A percentile compares a stretch with the other conserved stretches of the same genome.
These are phyloP conservation scores for Cryptococcus wingfieldii DNA, from an alignment of 1,284 basidiomycete species.

Conservation along the genomic window DNA sequence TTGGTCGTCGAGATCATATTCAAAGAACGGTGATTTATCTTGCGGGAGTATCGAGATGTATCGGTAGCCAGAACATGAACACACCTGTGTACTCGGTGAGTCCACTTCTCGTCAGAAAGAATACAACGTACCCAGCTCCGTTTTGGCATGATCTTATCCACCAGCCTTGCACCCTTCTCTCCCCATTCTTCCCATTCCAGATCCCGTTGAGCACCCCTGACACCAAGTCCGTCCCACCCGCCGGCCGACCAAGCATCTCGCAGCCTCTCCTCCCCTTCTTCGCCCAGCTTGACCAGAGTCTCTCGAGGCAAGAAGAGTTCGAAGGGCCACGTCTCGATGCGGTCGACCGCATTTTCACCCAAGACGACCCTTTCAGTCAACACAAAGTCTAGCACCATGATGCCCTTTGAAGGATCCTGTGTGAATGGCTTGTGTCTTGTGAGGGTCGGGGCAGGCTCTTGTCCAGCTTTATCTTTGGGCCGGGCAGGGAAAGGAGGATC, in stretches of 20 bases:
- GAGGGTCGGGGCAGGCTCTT: conserved; percentile 12
- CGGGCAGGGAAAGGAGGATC: conserved; percentile 42
- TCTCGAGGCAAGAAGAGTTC: conserved; percentile 53
- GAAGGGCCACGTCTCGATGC: conserved; percentile 23
- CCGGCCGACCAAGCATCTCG: conserved; percentile 46
- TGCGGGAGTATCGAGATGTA: conserved; percentile 29
- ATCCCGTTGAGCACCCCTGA: conserved; percentile 17
- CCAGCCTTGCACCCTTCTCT: conserved; percentile 28
- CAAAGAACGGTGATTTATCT: background rate
- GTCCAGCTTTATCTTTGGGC: background rate
- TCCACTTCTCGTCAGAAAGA: background rate
- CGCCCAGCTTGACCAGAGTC: conserved; percentile 48
- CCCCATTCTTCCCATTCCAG: conserved; percentile 43
- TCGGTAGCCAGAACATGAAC: conserved; percentile 46
- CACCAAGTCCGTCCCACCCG: conserved; percentile 26
- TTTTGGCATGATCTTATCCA: conserved; percentile 24
- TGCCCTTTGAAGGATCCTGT: conserved; percentile 38
- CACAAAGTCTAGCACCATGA: conserved; percentile 43
- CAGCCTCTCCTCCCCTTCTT: conserved; percentile 38
- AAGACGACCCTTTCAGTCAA: conserved; percentile 10
- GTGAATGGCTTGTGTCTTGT: conserved; percentile 38
- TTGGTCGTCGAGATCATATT: conserved; percentile 4
- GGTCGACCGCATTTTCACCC: background rate
- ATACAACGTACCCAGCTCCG: conserved; percentile 37
- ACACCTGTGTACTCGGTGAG: conserved; percentile 30